Evolutionary conservation across 2,329 filamentous ascomycete species (phyloP).

Genomic region (Xylaria sp.): DNA sequence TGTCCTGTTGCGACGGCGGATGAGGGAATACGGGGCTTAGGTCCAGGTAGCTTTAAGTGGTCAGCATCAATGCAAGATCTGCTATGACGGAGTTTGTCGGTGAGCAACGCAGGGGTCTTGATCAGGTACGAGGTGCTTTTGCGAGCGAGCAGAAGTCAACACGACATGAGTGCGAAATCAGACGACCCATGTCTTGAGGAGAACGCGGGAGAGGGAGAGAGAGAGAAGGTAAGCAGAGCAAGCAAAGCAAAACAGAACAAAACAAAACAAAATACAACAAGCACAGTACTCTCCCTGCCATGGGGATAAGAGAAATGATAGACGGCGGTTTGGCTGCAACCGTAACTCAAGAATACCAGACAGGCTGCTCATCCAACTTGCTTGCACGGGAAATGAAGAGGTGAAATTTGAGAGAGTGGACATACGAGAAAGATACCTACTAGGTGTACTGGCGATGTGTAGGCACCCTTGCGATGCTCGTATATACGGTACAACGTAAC

Average conservation of each 20-base stretch:
- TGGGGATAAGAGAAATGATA: background rate
- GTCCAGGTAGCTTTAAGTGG: slow-evolving; percentile 14
- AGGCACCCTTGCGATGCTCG: slow-evolving; percentile 1
- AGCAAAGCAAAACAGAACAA: no score
- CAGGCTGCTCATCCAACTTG: background rate
- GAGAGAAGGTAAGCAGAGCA: background rate
- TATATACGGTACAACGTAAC: slow-evolving; percentile 4
- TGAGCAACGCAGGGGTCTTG: slow-evolving; percentile 1
- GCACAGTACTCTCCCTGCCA: background rate
- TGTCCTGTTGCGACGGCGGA: slow-evolving; percentile 8
- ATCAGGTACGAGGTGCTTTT: slow-evolving; percentile 2
- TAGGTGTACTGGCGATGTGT: slow-evolving; percentile 2
- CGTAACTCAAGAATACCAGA: background rate
- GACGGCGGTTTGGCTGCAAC: background rate
- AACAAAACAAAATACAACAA: background rate
- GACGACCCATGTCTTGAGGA: background rate
- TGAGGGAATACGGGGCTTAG: slow-evolving; percentile 10
- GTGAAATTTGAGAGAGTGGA: background rate
- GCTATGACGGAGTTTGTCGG: slow-evolving; percentile 6
- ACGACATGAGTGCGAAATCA: background rate
- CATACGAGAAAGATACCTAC: slow-evolving; percentile 14
- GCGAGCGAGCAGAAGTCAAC: background rate
- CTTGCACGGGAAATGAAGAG: slow-evolving; percentile 1
- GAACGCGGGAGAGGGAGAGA: background rate
- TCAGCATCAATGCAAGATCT: slow-evolving; percentile 12